Evolutionary conservation across 495 filamentous ascomycete species (phyloP), one percentile per base, ranked within the genome.

Genomic region (Penicillium malachiteum): DNA sequence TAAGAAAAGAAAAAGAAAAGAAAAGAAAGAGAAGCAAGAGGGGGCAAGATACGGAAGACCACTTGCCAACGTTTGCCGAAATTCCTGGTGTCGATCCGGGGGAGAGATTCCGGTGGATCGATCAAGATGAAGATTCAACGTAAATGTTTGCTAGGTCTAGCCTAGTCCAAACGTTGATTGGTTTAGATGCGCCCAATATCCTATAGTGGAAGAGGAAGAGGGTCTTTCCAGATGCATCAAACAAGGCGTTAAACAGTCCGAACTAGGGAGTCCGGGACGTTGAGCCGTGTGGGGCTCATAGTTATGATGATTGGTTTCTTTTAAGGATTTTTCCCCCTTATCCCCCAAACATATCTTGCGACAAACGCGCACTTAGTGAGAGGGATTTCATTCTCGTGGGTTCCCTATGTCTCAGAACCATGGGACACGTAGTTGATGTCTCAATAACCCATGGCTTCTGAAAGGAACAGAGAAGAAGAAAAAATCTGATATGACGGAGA

Each of bases 21-120:
- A 40, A 40, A 39, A 38, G 16, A 21, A 18, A 40, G 14, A 50
- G 8, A 39, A 12, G 9, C 21, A 26, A 9, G 16, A 17, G 44
- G 34, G 12, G 9, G 8, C 31, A 49, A 39, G 26, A 16, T 26
- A 57, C 46, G 52, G 63, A 50, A 47, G 43, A 56, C 59, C 40
- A 55, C 59, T n/a, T 41, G 50, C 40, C 34, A 57, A 59, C 65
- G 65, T 68, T 66, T 68, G 65, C 57, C 61, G 61, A 50, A 62
- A 35, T 42, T 59, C 58, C 58, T 55, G 33, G 39, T 42, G 57
- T 35, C 55, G 60, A 67, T 63, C 59, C 58, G 52, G 61, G 43
- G 43, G 50, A 57, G 17, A 39, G 11, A 33, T 50, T 54, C 46
- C 58, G 56, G 32, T 51, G 52, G 46, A 46, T 46, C 39, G 45